Percentiles rank a stretch among this genome's conserved stretches.
phyloP scores from a whole-genome alignment of 75 land plant species.

The Ceratopteris richardii region DNA sequence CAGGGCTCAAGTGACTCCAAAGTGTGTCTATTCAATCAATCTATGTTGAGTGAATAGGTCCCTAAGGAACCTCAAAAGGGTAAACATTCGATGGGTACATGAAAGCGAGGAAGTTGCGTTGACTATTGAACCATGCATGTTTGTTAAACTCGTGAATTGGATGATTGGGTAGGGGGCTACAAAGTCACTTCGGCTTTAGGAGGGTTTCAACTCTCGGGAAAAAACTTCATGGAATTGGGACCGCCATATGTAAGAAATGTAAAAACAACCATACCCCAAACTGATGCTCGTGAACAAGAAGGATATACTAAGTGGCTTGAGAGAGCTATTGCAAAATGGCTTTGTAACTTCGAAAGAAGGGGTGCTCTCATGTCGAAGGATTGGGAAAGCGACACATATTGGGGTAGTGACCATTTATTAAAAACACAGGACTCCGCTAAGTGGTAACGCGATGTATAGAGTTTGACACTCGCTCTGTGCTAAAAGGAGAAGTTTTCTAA shows the following conservation, averaged over 20 bases:
- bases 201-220: not conserved
- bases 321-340: conserved; percentile 9
- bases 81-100: conserved; percentile 14
- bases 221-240: conserved; percentile 13
- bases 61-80: conserved; percentile 31
- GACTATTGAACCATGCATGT: conserved; percentile 17
- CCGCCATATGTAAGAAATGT: too few species aligned
- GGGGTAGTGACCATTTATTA: conserved; percentile 32
- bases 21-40: conserved; percentile 5
- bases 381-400: conserved; percentile 23
- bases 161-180: conserved; percentile 16
- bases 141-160: conserved; percentile 20
- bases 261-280: conserved; percentile 1
- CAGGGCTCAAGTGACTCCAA: conserved; percentile 30
- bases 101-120: conserved; percentile 29
- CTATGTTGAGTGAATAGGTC: conserved; percentile 22
- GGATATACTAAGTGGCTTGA: conserved; percentile 9
- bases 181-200: not conserved
- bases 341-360: conserved; percentile 24
- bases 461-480: conserved; percentile 11
- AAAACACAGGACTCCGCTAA: conserved; percentile 37
- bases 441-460: conserved; percentile 27
- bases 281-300: conserved; percentile 1
- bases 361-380: conserved; percentile 22
- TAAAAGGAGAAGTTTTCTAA: conserved; percentile 5